A percentile compares a stretch with the other conserved stretches of the same genome.
phyloP scores from a whole-genome alignment of 768 basidiomycete genomes.

The Rhodotorula taiwanensis region DNA sequence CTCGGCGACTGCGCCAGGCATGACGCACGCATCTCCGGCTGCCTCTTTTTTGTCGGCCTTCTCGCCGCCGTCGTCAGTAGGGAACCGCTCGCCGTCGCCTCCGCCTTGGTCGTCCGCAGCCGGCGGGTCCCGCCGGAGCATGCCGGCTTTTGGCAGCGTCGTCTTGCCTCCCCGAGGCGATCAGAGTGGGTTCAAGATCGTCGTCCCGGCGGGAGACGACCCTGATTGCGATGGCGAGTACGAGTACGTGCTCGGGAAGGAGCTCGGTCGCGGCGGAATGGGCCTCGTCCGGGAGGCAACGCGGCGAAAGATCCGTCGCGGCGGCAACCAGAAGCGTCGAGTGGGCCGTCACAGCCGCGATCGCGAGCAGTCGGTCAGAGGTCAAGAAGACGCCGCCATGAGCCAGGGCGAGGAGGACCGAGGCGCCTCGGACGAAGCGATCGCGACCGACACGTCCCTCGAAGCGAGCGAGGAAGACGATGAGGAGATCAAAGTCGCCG shows the following conservation, averaged over 20 bases:
- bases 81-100: background rate
- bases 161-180: background rate
- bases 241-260: slow-evolving; percentile 32
- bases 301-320: background rate
- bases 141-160: background rate
- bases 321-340: too few relatives aligned
- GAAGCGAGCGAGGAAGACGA: background rate
- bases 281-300: slow-evolving; percentile 34
- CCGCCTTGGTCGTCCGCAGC: background rate
- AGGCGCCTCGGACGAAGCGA: background rate
- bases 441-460: too few relatives aligned
- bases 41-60: slow-evolving; percentile 37
- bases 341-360: too few relatives aligned
- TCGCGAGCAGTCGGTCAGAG: too few relatives aligned
- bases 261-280: slow-evolving; percentile 36
- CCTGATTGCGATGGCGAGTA: slow-evolving; percentile 19
- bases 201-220: background rate
- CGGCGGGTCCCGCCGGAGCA: too few relatives aligned
- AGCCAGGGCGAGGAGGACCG: background rate
- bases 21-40: slow-evolving; percentile 30
- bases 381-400: too few relatives aligned
- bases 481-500: slow-evolving; percentile 23
- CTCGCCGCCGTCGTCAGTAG: slow-evolving; percentile 11
- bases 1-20: background rate
- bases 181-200: background rate